Base-by-base conservation (phyloP, 176 grass and related monocot genomes). In the Cymbopogon citratus region DNA sequence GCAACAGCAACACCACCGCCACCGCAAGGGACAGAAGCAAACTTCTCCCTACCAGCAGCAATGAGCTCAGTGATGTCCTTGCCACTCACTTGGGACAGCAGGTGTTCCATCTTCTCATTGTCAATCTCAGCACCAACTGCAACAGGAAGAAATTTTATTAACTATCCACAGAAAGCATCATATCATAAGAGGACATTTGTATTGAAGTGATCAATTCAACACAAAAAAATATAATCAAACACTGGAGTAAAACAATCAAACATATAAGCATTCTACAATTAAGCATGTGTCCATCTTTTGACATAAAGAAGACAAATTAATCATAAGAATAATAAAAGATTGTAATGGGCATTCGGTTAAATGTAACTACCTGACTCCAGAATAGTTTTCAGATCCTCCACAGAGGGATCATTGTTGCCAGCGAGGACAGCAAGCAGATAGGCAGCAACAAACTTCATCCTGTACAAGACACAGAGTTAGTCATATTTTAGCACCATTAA, bases 41-140 rank as follows among this genome's bases (percentile, higher is more conserved):
- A 87, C 84, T 87, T 90, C 88, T 90, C 88, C 80, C 88, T 90
- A 5, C 88, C 88, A 0, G 80, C 75, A 40, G 84, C 84, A 27
- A 90, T 80, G 63, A 90, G 80, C 75, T 90, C 80, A 1, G 84
- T 90, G 12, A 90, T 83, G 79, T 90, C 88, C 79, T 83, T 90
- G 1, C 88, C 88, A 25, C 76, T 86, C 73, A 90, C 36, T 49
- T 91, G 35, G 34, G 66, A 66, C 24, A 88, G 35, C 72, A 91
- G 61, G 59, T 78, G 61, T 5, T 91, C 67, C 29, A 91, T 41
- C 85, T 49, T 91, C 7, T 29, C 85, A 60, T 7, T 76, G 60
- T 91, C 89, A 2, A 78, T 76, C 34, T 91, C 85, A 85, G 72
- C 75, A 12, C 89, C 89, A 76, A 91, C 89, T 91, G 52, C 9